A percentile compares a stretch with the other conserved stretches of the same genome.
Evolutionary conservation across 2,329 filamentous ascomycete species (phyloP).

Genomic region (Colletotrichum tropicale): DNA sequence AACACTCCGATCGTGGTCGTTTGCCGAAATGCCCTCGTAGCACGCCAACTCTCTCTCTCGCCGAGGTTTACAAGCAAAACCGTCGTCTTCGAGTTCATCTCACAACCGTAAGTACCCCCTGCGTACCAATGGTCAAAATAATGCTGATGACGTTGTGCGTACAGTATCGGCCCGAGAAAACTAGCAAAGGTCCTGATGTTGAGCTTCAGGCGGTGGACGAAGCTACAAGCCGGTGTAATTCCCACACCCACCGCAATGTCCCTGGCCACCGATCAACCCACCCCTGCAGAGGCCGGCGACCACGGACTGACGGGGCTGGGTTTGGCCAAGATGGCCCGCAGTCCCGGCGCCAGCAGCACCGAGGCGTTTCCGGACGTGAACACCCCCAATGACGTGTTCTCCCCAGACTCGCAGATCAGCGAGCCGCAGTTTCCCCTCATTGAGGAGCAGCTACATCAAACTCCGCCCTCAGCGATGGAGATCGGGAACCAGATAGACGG

Average conservation of each 20-base stretch:
- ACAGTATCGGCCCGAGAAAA: slow-evolving; percentile 39
- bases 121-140: rapidly evolving
- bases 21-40: slow-evolving; percentile 32
- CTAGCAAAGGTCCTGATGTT: slow-evolving; percentile 35
- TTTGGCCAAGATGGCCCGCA: rapidly evolving
- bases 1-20: slow-evolving; percentile 29
- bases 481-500: rapidly evolving
- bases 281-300: neutral
- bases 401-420: neutral
- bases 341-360: neutral
- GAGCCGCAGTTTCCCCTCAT: neutral
- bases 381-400: neutral
- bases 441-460: neutral
- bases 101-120: slow-evolving; percentile 35
- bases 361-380: neutral
- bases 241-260: neutral
- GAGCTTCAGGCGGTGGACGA: slow-evolving; percentile 29
- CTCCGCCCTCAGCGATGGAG: rapidly evolving
- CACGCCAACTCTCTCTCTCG: slow-evolving; percentile 25
- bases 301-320: neutral
- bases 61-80: slow-evolving; percentile 20
- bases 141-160: rapidly evolving
- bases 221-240: neutral
- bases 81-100: slow-evolving; percentile 38
- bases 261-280: neutral